Percentiles rank a stretch among this genome's conserved stretches.
Evolutionary conservation across 345 rosid genomes (phyloP).

Genomic region (Trapa incisa): DNA sequence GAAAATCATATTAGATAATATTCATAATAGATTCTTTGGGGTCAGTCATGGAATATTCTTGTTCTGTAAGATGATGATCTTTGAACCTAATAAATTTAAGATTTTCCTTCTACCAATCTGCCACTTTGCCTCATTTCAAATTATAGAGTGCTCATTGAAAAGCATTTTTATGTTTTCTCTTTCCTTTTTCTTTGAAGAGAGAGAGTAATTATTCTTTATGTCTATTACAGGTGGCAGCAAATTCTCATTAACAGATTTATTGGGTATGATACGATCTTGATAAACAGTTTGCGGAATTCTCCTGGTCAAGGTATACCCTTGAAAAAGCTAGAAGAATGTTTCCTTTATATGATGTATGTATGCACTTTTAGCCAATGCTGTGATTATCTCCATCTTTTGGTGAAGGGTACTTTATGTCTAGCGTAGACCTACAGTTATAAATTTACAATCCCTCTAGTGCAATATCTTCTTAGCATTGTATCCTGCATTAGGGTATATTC

Average conservation of each 20-base stretch:
- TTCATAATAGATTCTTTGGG: neutral
- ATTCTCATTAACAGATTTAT: conserved; percentile 94
- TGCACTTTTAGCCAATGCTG: neutral
- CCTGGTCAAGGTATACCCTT: conserved; percentile 72
- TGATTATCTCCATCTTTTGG: neutral
- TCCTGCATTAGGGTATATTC: neutral
- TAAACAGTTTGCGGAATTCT: conserved; percentile 80
- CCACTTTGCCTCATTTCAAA: neutral
- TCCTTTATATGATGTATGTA: neutral
- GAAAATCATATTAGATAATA: neutral
- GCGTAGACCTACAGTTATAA: neutral
- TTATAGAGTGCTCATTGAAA: neutral
- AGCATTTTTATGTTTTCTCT: neutral
- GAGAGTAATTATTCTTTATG: conserved; percentile 5
- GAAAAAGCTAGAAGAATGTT: neutral
- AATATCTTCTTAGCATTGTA: neutral
- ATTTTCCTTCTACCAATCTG: neutral
- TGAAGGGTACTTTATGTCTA: too few species aligned
- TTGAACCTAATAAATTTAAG: neutral
- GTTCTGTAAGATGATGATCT: neutral
- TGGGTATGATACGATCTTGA: conserved; percentile 97
- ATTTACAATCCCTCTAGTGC: neutral
- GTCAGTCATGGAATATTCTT: neutral
- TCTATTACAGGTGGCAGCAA: conserved; percentile 90
- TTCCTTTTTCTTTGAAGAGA: neutral